Evolutionary conservation across 352 stramenopile genomes (phyloP).

Genomic region (Globisporangium ultimum): DNA sequence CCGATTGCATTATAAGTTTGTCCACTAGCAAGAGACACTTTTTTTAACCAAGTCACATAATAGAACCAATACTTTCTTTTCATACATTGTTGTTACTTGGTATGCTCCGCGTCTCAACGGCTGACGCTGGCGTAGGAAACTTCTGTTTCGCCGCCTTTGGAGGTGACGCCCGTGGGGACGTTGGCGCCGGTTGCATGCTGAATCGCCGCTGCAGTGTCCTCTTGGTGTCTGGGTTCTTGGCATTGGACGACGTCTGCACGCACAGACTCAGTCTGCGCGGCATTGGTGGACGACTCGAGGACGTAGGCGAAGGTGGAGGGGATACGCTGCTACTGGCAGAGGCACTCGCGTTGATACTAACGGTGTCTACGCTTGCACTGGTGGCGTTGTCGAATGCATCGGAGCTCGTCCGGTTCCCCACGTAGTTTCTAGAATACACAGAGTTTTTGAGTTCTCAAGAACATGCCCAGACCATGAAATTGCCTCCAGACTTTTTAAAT

Average conservation of each 20-base stretch:
- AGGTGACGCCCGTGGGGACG: slow-evolving; percentile 8
- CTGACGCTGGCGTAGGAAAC: too few relatives aligned
- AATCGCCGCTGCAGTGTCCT: slow-evolving; percentile 34
- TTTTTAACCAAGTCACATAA: background rate
- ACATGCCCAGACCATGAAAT: background rate
- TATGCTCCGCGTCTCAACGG: too few relatives aligned
- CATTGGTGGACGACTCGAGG: slow-evolving; percentile 14
- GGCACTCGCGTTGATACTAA: background rate
- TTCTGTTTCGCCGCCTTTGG: slow-evolving; percentile 1
- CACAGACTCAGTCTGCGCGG: slow-evolving; percentile 42
- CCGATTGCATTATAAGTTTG: slow-evolving; percentile 68
- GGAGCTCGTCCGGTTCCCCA: slow-evolving; percentile 30
- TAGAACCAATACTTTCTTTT: background rate
- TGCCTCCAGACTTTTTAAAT: too few relatives aligned
- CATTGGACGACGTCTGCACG: slow-evolving; percentile 21
- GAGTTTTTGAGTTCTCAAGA: background rate
- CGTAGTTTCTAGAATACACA: slow-evolving; percentile 42
- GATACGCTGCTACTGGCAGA: too few relatives aligned
- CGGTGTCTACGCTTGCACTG: background rate
- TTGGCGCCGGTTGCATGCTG: slow-evolving; percentile 25
- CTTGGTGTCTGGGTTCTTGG: slow-evolving; percentile 15
- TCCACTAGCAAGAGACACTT: background rate
- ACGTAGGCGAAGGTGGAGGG: slow-evolving; percentile 13
- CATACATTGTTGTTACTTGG: background rate
- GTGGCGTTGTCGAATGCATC: background rate